Percentiles rank a stretch among this genome's conserved stretches.
phyloP scores from a whole-genome alignment of 805 yeast genomes.

The Metschnikowia noctiluminum region DNA sequence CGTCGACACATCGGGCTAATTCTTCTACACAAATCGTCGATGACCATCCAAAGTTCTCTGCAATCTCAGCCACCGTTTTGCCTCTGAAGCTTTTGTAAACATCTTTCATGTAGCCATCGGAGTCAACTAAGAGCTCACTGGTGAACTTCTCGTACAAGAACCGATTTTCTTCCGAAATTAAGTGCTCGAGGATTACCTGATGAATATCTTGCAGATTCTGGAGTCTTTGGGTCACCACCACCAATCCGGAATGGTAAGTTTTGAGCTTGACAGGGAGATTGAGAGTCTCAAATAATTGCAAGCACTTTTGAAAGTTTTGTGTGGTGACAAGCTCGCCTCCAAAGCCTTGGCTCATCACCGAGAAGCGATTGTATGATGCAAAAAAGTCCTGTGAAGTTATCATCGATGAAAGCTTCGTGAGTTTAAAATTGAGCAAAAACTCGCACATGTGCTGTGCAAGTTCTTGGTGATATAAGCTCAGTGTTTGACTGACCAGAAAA shows the following conservation, averaged over 20 bases:
- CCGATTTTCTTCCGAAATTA: slow-evolving; percentile 22
- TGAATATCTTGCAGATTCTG: slow-evolving; percentile 23
- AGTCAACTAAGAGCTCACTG: slow-evolving; percentile 20
- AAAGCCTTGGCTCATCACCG: slow-evolving; percentile 36
- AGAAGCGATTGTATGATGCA: slow-evolving; percentile 39
- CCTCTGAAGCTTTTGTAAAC: slow-evolving; percentile 29
- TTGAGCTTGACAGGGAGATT: slow-evolving; percentile 52
- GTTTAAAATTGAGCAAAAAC: slow-evolving; percentile 42
- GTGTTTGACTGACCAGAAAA: slow-evolving; percentile 33
- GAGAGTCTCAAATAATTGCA: slow-evolving; percentile 52
- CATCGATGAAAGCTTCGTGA: slow-evolving; percentile 34
- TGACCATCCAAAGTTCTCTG: slow-evolving; percentile 59
- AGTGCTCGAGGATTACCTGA: slow-evolving; percentile 23
- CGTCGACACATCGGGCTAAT: slow-evolving; percentile 52
- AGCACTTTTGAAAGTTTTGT: slow-evolving; percentile 59
- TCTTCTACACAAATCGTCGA: slow-evolving; percentile 64
- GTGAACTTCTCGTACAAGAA: slow-evolving; percentile 25
- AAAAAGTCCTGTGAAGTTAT: slow-evolving; percentile 40
- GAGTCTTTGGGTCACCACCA: slow-evolving; percentile 28
- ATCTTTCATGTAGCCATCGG: slow-evolving; percentile 13
- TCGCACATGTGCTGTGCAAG: slow-evolving; percentile 78
- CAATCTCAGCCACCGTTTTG: slow-evolving; percentile 39
- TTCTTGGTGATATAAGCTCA: slow-evolving; percentile 53
- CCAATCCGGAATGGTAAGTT: slow-evolving; percentile 33
- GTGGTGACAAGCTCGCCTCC: slow-evolving; percentile 70